These are phyloP conservation scores for Macrolepiota dolichaula DNA, from an alignment of 768 basidiomycete species.

Conservation along the genomic window DNA sequence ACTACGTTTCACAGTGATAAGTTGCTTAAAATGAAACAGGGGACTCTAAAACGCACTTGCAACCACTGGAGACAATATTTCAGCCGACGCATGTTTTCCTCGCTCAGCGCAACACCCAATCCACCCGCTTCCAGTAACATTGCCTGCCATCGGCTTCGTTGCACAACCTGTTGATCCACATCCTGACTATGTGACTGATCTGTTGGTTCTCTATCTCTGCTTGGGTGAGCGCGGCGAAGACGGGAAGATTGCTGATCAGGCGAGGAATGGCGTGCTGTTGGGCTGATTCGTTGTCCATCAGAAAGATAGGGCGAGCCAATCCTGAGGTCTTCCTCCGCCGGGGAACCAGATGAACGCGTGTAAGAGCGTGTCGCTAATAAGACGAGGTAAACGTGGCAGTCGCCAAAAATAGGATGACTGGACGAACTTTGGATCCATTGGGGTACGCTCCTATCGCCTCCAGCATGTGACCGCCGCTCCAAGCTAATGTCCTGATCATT, in stretches of 20 bases:
- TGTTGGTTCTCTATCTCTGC: background rate
- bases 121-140: conserved; percentile 86
- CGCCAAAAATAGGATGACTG: background rate
- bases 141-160: conserved; percentile 82
- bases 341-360: conserved; percentile 27
- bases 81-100: conserved; percentile 84
- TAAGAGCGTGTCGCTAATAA: conserved; percentile 7
- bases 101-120: conserved; percentile 82
- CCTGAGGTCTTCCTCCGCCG: conserved; percentile 26
- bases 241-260: background rate
- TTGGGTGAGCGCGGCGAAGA: background rate
- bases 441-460: conserved; percentile 25
- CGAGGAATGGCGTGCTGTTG: background rate
- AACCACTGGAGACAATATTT: conserved; percentile 89
- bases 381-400: background rate
- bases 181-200: background rate
- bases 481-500: conserved; percentile 12
- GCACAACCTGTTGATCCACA: conserved; percentile 53
- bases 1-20: conserved; percentile 60
- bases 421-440: conserved; percentile 37
- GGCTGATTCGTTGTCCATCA: conserved; percentile 10
- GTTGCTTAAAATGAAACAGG: background rate
- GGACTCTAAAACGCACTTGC: conserved; percentile 49
- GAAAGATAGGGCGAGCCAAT: conserved; percentile 23
- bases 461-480: conserved; percentile 17